phyloP scores from a whole-genome alignment of 1,284 basidiomycete species.

The Singerocomus inundabilis region DNA sequence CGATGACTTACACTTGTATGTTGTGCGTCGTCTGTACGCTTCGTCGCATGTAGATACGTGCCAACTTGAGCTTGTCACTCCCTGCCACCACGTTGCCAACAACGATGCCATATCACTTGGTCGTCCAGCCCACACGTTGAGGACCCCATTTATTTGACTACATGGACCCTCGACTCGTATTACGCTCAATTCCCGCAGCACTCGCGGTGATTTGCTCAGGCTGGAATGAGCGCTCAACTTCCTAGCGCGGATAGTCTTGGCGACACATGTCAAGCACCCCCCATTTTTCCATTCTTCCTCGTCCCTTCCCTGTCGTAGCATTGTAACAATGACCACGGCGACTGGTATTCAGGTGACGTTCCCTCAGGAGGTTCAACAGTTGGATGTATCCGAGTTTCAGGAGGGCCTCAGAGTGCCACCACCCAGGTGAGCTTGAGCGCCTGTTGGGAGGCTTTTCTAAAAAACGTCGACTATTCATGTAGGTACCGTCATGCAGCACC shows the following conservation, averaged over 20 bases:
- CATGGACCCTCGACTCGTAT: neutral
- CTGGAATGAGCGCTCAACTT: constrained; percentile 4
- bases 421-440: constrained; percentile 18
- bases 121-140: constrained; percentile 4
- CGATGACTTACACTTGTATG: neutral
- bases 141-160: constrained; percentile 2
- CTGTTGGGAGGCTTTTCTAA: neutral
- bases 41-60: too few species aligned
- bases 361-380: neutral
- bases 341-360: constrained; percentile 1
- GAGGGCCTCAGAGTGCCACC: constrained; percentile 16
- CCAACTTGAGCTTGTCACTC: too few species aligned
- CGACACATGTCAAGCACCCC: constrained; percentile 3
- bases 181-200: neutral
- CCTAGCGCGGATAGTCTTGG: constrained; percentile 3
- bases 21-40: too few species aligned
- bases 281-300: neutral
- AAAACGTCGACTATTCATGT: neutral
- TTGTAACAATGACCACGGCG: constrained; percentile 15
- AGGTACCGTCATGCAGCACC: constrained; percentile 38
- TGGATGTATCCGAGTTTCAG: constrained; percentile 14
- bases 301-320: too few species aligned
- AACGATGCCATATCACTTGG: too few species aligned
- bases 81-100: too few species aligned
- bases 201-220: neutral